Evolutionary conservation across 2,329 filamentous ascomycete species (phyloP), one percentile per base, ranked within the genome.

Genomic region (Didymella pomorum): DNA sequence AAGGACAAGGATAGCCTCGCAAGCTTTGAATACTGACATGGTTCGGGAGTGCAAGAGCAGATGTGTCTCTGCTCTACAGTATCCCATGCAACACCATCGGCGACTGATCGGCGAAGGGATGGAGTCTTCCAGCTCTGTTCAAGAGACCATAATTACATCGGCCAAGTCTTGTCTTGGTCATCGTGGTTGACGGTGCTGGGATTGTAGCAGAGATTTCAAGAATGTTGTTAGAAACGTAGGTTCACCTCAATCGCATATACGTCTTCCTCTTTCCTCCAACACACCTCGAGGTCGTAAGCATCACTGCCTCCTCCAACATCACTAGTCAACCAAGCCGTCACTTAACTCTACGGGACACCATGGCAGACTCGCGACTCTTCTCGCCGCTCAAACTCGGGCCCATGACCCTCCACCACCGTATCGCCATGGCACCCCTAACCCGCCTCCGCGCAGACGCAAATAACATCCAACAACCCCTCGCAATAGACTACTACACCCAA

Each of bases 401-500:
- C 50, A 52, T 72, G 21, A 47, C 64, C 14, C 68, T 74, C 45
- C 56, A 63, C 14, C 66, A 74, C 52, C 70, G 73, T 33, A 64
- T 75, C 33, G 65, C 69, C 28, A 70, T 76, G 63, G 71, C 71
- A 10, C 73, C 73, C 11, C 58, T 76, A 8, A 72, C 73, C 1
- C 73, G 79, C 14, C 78, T 78, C 59, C 75, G 78, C 33, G 77
- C 78, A 48, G 67, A 75, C 41, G 75, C 84, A 46, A 73, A 83
- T 53, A 79, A 83, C 63, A 76, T 81, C 7, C 81, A 81, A 3
- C 56, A 64, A 1, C 68, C 67, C 7, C 56, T 73, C 20, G 77
- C 79, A 1, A 65, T 73, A 31, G 78, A 83, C 33, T 84, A 86
- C 75, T 86, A 87, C 69, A 74, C 71, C 3, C 83, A 87, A 65